Evolutionary conservation across 1,284 basidiomycete species (phyloP), one percentile per base, ranked within the genome.

Genomic region (Coriolopsis trogii): DNA sequence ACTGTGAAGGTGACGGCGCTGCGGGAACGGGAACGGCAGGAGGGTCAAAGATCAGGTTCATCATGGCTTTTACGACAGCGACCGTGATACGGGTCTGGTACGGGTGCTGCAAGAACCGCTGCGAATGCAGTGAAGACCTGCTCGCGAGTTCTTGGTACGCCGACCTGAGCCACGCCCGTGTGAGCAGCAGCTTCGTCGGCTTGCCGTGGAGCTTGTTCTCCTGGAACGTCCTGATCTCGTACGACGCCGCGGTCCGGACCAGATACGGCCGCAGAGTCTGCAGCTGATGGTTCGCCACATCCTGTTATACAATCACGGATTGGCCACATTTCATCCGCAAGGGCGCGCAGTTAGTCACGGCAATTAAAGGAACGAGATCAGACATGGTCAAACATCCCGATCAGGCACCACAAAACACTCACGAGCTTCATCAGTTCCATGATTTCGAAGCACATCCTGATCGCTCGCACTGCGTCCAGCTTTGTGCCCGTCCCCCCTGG

Each of bases 341-440:
- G 33, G 18, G 37, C 12, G n/a, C 36, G 29, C 21, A 20, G 25
- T 26, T 15, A 10, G 37, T 25, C 28, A 34, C n/a, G 16, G 30
- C 37, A 55, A 39, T 41, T 31, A 46, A n/a, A 41, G 42, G 15
- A n/a, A n/a, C n/a, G n/a, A n/a, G n/a, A 51, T 45, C 47, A 30
- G 39, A 53, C 46, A 40, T 25, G 38, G 23, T 42, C 46, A 39
- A 21, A 25, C 23, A 34, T 16, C 33, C 44, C 39, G 42, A 51
- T 48, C 42, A 52, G 47, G 31, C 40, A 37, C 37, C 24, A 13
- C 10, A 26, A 34, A 44, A 26, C 46, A 57, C 89, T 69, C 65
- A 91, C 92, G 63, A 97, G 79, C 77, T 95, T 95, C 94, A 97
- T 96, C 60, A 95, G 79, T 74, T 97, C 94, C 46, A 95, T 77